Evolutionary conservation across 1,284 basidiomycete species (phyloP), one percentile per base, ranked within the genome.

Genomic region (Phylloporus gajari): DNA sequence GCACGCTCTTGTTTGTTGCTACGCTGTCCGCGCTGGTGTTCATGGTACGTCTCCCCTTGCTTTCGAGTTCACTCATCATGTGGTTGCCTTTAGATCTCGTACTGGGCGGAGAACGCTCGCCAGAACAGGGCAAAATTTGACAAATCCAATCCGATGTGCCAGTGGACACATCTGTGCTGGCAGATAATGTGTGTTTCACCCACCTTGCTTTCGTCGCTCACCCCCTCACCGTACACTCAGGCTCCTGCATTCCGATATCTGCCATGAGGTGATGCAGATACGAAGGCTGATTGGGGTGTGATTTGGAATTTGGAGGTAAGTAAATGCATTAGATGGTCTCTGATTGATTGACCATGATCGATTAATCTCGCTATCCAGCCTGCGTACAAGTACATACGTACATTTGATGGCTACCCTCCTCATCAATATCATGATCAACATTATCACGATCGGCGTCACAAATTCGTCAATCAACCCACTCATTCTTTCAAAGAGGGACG

Each of bases 101-200:
- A 92, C 77, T 87, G 88, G 51, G 74, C 82, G 74, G 92, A 93
- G 38, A 94, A 94, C 73, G 84, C 85, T 19, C 83, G 84, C 17
- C 85, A 92, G 56, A 87, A 94, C 76, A 82, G 80, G 63, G 74
- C 84, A n/a, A n/a, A n/a, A 27, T 89, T 91, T 72, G 93, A 93
- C 8, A 86, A 85, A 69, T 87, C 87, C 0, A 80, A 84, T 83
- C 82, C 1, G 82, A 88, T 70, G 85, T 84, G 5, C 86, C 83
- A 15, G 91, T 94, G 23, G 90, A 94, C 75, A 93, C 91, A 2
- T 85, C 87, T 27, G 88, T 91, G 74, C 80, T 93, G 23, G 93
- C 92, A 7, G 92, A 94, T 77, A 86, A 90, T 84, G 91, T 91
- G 27, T 0, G 68, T 30, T 12, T 5, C 51, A 5, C 51, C 51